These are phyloP conservation scores for Clarireedia homoeocarpa DNA, from an alignment of 2,329 filamentous ascomycete species.

Conservation along the genomic window DNA sequence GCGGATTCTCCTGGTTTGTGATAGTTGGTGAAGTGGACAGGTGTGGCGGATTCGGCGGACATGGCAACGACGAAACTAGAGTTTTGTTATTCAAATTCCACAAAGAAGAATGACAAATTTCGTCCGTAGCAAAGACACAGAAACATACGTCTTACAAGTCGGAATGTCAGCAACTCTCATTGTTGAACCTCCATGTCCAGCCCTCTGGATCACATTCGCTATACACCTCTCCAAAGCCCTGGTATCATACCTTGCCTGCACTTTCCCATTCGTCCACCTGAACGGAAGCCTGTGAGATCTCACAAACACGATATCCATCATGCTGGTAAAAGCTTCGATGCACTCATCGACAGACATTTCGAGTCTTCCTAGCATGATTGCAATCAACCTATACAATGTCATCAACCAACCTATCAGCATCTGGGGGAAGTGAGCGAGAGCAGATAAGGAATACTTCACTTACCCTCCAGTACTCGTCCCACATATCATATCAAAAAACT, in stretches of 20 bases:
- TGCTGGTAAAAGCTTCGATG: not conserved
- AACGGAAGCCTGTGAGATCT: not conserved
- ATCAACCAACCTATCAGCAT: not conserved
- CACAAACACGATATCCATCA: not conserved
- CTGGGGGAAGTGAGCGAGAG: no score
- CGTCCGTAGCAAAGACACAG: not conserved
- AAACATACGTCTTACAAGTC: not conserved
- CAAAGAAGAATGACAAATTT: not conserved
- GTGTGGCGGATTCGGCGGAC: not conserved
- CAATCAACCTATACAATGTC: not conserved
- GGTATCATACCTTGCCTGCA: not conserved
- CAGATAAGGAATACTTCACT: not conserved
- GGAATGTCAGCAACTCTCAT: not conserved
- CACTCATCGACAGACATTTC: not conserved
- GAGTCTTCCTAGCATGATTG: not conserved
- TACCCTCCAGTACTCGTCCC: conserved; percentile 21
- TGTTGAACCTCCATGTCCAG: not conserved
- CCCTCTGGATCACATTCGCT: not conserved
- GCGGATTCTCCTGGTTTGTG: not conserved
- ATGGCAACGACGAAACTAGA: not conserved
- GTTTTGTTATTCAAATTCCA: not conserved
- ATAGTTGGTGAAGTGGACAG: not conserved
- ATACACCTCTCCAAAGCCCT: not conserved
- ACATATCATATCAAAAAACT: conserved; percentile 33
- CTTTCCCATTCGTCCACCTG: not conserved